Evolutionary conservation across 257 asterid genomes (phyloP), one percentile per base, ranked within the genome.

Genomic region (Paulownia fortunei): DNA sequence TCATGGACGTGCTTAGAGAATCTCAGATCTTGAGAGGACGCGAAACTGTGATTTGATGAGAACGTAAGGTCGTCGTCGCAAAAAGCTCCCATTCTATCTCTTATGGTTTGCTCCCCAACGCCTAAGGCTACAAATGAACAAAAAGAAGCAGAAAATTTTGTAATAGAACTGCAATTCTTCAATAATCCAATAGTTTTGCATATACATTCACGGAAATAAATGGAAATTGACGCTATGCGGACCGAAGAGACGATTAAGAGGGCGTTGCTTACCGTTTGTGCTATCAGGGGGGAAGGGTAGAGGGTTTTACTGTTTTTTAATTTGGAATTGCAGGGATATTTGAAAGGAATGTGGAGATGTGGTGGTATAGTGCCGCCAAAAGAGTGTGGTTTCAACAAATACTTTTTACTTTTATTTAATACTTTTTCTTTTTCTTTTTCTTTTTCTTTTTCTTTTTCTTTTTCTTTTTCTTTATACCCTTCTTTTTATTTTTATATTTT

Each of bases 1-100:
- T 94, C 99, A 52, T 84, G 92, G 47, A 94, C 84, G 64, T 89
- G 92, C 86, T 94, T 94, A 75, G 91, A 87, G 74, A 68, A 80
- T 47, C 94, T 86, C 68, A 78, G 76, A 85, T 92, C 98, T 18
- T 87, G 92, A 54, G 82, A 82, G 62, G 77, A 60, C 59, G 74
- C 76, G 56, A 87, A 82, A 63, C 83, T 71, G 84, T 77, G 74
- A 74, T 69, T 83, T 46, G 87, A 76, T 3, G 88, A 75, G 42
- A 73, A 74, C 32, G 73, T 24, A 47, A 79, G 69, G 16, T 78
- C 93, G 9, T 80, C 92, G 58, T 81, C 80, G 77, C 80, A 78
- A 80, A 68, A 80, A 13, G 84, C 83, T 27, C 91, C 94, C 97
- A 92, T 92, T 63, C 70, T 74, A 80, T 72, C 60, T 67, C 62